phyloP scores from a whole-genome alignment of 2,329 filamentous ascomycete species.

The Pseudodiploospora longispora region DNA sequence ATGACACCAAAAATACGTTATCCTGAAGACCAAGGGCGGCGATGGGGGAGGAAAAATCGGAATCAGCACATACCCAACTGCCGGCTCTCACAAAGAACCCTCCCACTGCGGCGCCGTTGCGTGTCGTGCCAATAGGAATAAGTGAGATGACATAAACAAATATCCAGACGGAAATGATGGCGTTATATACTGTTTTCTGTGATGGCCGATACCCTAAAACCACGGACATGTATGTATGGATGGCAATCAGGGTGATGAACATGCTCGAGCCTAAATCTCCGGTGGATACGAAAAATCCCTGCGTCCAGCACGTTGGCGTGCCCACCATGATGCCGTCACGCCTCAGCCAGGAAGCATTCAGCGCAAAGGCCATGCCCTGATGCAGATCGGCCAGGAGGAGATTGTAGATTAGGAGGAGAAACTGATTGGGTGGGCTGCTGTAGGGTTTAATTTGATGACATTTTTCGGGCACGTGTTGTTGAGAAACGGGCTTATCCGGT shows the following conservation, averaged over 20 bases:
- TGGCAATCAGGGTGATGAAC: constrained; percentile 57
- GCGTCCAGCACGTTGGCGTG: constrained; percentile 48
- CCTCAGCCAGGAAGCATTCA: constrained; percentile 53
- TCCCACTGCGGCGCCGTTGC: constrained; percentile 30
- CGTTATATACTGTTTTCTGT: constrained; percentile 39
- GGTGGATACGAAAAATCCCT: constrained; percentile 61
- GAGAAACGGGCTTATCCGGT: not conserved
- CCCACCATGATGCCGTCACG: constrained; percentile 46
- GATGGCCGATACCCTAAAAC: constrained; percentile 46
- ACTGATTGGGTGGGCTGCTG: constrained; percentile 49
- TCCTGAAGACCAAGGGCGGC: not conserved
- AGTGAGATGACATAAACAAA: constrained; percentile 51
- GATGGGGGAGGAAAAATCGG: not conserved
- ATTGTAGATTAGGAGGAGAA: constrained; percentile 62
- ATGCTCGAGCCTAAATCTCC: constrained; percentile 59
- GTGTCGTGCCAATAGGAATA: constrained; percentile 38
- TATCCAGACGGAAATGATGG: constrained; percentile 44
- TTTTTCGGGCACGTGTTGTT: not conserved
- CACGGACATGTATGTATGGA: constrained; percentile 58
- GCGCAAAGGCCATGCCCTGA: constrained; percentile 55
- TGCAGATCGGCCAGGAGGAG: constrained; percentile 60
- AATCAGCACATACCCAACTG: constrained; percentile 43
- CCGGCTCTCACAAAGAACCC: constrained; percentile 57
- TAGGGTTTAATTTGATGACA: constrained; percentile 9
- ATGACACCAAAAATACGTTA: not conserved